Evolutionary conservation across 2,329 filamentous ascomycete genomes (phyloP).

Genomic region (Hymenoscyphus albidus): DNA sequence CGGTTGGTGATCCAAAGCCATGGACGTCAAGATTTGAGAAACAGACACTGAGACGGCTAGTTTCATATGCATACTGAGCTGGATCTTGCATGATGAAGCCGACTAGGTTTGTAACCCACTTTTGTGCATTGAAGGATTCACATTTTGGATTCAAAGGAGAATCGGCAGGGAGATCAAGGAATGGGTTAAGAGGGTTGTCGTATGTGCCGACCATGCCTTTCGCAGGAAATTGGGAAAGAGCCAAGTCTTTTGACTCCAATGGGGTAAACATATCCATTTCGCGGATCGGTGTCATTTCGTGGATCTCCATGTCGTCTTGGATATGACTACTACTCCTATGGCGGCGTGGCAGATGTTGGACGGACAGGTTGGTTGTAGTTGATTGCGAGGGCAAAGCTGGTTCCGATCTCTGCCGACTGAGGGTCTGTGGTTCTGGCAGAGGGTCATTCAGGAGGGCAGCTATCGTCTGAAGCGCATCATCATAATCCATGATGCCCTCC

Average conservation of each 20-base stretch:
- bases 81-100: constrained; percentile 43
- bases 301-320: no score
- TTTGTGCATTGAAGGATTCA: constrained; percentile 47
- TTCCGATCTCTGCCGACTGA: no score
- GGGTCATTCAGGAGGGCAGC: no score
- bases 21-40: constrained; percentile 26
- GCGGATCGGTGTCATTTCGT: background rate
- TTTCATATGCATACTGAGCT: constrained; percentile 20
- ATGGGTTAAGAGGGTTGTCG: constrained; percentile 14
- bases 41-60: constrained; percentile 22
- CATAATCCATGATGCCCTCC: background rate
- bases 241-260: background rate
- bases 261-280: background rate
- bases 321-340: no score
- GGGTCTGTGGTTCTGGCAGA: no score
- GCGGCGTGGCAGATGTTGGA: no score
- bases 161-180: constrained; percentile 12
- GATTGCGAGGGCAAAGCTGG: no score
- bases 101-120: constrained; percentile 41
- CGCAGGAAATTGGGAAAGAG: background rate
- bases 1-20: constrained; percentile 26
- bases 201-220: background rate
- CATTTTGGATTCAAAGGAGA: constrained; percentile 46
- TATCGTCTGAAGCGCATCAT: background rate
- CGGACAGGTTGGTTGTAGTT: no score